Conservation (phyloP, 2,329 filamentous ascomycete genomes). For the Acephala macrosclerotiorum region DNA sequence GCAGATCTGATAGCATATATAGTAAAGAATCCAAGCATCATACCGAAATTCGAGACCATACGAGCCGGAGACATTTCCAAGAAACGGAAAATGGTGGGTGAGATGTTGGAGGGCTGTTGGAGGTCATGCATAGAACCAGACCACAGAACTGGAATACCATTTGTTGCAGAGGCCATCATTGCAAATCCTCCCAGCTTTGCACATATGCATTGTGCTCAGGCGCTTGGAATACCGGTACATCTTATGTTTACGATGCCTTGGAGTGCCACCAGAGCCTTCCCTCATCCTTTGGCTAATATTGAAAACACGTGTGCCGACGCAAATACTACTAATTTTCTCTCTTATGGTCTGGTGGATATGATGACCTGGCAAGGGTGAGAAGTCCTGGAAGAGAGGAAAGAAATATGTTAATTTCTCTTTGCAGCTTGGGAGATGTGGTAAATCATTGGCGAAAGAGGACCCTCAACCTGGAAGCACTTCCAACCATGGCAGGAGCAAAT, state of each 20-base stretch:
- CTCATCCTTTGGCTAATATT: slow-evolving; percentile 55
- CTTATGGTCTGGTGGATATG: slow-evolving; percentile 56
- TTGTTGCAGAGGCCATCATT: slow-evolving; percentile 41
- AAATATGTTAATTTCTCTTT: neutral
- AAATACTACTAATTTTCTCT: slow-evolving; percentile 52
- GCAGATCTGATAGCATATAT: slow-evolving; percentile 83
- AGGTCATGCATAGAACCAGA: slow-evolving; percentile 74
- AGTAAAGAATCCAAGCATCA: slow-evolving; percentile 85
- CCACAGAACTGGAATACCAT: slow-evolving; percentile 21
- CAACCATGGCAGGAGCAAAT: slow-evolving; percentile 46
- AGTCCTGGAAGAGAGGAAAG: slow-evolving; percentile 35
- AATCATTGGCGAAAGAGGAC: slow-evolving; percentile 48
- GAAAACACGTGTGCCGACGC: slow-evolving; percentile 39
- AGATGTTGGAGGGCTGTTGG: slow-evolving; percentile 84
- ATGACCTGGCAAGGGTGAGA: slow-evolving; percentile 57
- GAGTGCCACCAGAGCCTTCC: slow-evolving; percentile 33
- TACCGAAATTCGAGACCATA: slow-evolving; percentile 79
- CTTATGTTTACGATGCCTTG: slow-evolving; percentile 37
- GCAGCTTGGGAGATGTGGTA: slow-evolving; percentile 53
- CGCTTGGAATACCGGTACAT: slow-evolving; percentile 23
- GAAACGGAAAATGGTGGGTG: slow-evolving; percentile 73
- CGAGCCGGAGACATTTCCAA: slow-evolving; percentile 77
- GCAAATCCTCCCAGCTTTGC: slow-evolving; percentile 40
- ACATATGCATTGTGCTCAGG: slow-evolving; percentile 38
- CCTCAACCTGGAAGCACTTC: slow-evolving; percentile 50